Percentiles rank a stretch among this genome's conserved stretches.
These are phyloP conservation scores for Trichosanthes truncata DNA, from an alignment of 306 rosid species.

Conservation along the genomic window DNA sequence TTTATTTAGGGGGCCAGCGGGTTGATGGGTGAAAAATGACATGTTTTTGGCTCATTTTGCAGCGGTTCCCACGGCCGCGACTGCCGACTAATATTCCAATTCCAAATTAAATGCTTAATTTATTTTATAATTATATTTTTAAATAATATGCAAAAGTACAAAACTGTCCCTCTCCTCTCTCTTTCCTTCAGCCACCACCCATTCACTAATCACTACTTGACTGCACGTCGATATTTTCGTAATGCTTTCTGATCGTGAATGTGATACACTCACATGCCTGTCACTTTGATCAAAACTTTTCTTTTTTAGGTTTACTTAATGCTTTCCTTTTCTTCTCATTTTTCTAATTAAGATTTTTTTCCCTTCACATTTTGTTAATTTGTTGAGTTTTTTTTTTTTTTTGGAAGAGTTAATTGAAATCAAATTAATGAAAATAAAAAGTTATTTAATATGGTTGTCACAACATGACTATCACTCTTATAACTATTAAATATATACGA, in stretches of 20 bases:
- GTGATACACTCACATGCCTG: not conserved
- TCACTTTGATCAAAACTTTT: not conserved
- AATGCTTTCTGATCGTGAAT: not conserved
- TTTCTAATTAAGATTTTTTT: too few species aligned
- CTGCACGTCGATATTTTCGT: not conserved
- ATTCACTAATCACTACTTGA: not conserved
- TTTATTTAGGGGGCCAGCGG: not conserved
- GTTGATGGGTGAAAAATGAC: not conserved
- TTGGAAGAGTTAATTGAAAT: too few species aligned
- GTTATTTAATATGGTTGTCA: too few species aligned
- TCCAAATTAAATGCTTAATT: not conserved
- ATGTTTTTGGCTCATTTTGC: not conserved
- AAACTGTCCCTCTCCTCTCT: constrained; percentile 2
- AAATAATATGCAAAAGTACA: not conserved
- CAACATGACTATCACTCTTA: too few species aligned
- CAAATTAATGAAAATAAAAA: too few species aligned
- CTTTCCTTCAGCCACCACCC: not conserved
- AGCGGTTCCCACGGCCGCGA: constrained; percentile 4
- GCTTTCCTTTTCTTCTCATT: not conserved
- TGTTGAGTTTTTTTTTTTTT: too few species aligned
- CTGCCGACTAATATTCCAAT: constrained; percentile 13
- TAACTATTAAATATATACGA: too few species aligned
- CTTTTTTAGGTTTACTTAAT: not conserved
- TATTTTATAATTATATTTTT: not conserved
- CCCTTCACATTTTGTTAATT: too few species aligned